Evolutionary conservation across 768 basidiomycete species (phyloP), one percentile per base, ranked within the genome.

Genomic region (Coprinopsis sp.): DNA sequence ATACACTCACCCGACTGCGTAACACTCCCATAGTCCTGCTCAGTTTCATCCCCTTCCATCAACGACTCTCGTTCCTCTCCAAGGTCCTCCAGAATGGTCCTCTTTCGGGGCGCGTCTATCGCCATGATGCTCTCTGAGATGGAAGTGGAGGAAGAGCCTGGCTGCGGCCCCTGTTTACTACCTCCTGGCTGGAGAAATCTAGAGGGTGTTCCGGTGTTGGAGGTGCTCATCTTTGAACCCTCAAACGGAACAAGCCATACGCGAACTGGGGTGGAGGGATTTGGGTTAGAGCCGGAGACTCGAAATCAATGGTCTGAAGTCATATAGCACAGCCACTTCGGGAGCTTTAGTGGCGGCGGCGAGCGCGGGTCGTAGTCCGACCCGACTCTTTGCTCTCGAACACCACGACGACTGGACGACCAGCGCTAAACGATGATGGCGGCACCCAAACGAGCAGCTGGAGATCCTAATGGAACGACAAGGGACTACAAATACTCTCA

Each of bases 401-500:
- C 36, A 21, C 36, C 23, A 8, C 44, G 12, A 39, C 27, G 19
- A 36, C 44, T 11, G 4, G 6, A n/a, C 11, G 27, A 6, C 4
- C 40, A n/a, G n/a, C 6, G n/a, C 25, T 13, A 11, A 37, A n/a
- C 18, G 16, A 57, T 57, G 56, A 46, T 49, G 25, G 22, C 53
- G 12, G 33, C 51, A 3, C 46, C 44, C 25, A 54, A 49, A 33
- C 34, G 42, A 16, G 52, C 47, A 4, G 21, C 37, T n/a, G 38
- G 40, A 28, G 46, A 37, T 3, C 29, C 34, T 5, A 40, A 29
- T 4, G 29, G 42, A 30, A 10, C 60, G 30, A 59, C 60, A 6
- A 56, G 77, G 51, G 87, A 89, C 51, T 94, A 93, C 77, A 91
- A 90, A 53, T 96, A 95, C 62, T 78, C 79, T 1, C 84, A 86